Percentiles rank a stretch among this genome's conserved stretches.
Evolutionary conservation across 495 filamentous ascomycete species (phyloP).

Genomic region (Evansstolkia leycettana): DNA sequence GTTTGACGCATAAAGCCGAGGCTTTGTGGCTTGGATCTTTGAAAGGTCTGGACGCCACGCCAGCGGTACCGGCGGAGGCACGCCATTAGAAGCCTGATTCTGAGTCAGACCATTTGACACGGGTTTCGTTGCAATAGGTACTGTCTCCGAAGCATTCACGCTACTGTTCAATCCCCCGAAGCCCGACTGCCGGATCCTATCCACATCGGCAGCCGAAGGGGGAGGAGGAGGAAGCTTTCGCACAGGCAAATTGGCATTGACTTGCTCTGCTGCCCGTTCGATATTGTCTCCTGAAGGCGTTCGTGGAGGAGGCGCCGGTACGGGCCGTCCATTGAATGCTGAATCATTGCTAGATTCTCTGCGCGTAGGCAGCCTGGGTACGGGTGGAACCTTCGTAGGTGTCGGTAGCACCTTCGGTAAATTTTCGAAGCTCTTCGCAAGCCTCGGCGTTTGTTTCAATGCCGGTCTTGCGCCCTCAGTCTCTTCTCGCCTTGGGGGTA

Average conservation of each 20-base stretch:
- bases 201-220: slow-evolving; percentile 11
- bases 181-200: slow-evolving; percentile 24
- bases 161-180: slow-evolving; percentile 28
- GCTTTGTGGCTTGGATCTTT: slow-evolving; percentile 41
- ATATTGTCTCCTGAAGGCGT: slow-evolving; percentile 12
- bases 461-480: slow-evolving; percentile 8
- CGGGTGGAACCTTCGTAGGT: slow-evolving; percentile 1
- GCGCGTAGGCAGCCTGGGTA: slow-evolving; percentile 8
- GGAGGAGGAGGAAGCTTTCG: slow-evolving; percentile 26
- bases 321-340: slow-evolving; percentile 3
- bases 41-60: slow-evolving; percentile 46
- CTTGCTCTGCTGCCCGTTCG: slow-evolving; percentile 8
- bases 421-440: slow-evolving; percentile 8
- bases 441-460: slow-evolving; percentile 13
- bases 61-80: slow-evolving; percentile 44
- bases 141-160: slow-evolving; percentile 9
- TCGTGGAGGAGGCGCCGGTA: slow-evolving; percentile 22
- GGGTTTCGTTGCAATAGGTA: slow-evolving; percentile 1
- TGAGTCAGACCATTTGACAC: slow-evolving; percentile 5
- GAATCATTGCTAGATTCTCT: slow-evolving; percentile 6
- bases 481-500: slow-evolving; percentile 29
- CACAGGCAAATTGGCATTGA: slow-evolving; percentile 6
- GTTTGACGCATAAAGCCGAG: slow-evolving; percentile 19
- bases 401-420: slow-evolving; percentile 1
- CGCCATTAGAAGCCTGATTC: slow-evolving; percentile 7